Evolutionary conservation across 164 flowering plant species (phyloP).

Genomic region (Chloranthus sessilifolius): DNA sequence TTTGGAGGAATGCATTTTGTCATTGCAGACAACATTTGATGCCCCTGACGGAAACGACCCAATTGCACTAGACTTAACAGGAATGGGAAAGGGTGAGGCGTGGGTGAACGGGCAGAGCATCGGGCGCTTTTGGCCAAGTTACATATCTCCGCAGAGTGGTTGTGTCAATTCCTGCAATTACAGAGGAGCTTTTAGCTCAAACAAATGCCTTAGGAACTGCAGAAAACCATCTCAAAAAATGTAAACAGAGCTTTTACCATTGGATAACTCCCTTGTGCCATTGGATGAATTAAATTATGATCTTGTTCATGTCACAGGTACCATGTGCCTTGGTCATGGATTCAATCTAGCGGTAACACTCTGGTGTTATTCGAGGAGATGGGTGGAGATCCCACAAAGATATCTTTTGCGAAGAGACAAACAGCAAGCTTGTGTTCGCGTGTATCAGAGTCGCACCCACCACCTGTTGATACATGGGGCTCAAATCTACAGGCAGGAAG

Average conservation of each 20-base stretch:
- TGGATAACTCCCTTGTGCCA: not conserved
- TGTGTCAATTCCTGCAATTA: constrained; percentile 68
- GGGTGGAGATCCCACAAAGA: constrained; percentile 78
- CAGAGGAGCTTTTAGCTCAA: constrained; percentile 52
- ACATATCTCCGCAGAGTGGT: constrained; percentile 44
- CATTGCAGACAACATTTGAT: constrained; percentile 60
- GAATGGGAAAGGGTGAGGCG: constrained; percentile 94
- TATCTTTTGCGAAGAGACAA: constrained; percentile 51
- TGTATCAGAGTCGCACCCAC: constrained; percentile 69
- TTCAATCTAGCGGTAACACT: constrained; percentile 56
- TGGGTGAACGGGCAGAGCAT: constrained; percentile 99
- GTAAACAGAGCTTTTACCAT: constrained; percentile 33
- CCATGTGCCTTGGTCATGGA: constrained; percentile 88
- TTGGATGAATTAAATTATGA: constrained; percentile 3
- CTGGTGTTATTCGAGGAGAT: constrained; percentile 85
- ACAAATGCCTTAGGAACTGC: constrained; percentile 78
- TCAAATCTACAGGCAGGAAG: constrained; percentile 23
- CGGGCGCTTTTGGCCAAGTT: constrained; percentile 91
- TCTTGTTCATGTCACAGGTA: constrained; percentile 42
- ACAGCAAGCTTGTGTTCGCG: constrained; percentile 50
- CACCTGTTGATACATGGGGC: constrained; percentile 67
- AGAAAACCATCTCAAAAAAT: constrained; percentile 76
- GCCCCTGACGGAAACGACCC: constrained; percentile 76
- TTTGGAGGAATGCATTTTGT: no score
- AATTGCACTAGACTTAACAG: constrained; percentile 73